Base-by-base conservation (phyloP, 108 stramenopile species). In the Fragilaria radians region DNA sequence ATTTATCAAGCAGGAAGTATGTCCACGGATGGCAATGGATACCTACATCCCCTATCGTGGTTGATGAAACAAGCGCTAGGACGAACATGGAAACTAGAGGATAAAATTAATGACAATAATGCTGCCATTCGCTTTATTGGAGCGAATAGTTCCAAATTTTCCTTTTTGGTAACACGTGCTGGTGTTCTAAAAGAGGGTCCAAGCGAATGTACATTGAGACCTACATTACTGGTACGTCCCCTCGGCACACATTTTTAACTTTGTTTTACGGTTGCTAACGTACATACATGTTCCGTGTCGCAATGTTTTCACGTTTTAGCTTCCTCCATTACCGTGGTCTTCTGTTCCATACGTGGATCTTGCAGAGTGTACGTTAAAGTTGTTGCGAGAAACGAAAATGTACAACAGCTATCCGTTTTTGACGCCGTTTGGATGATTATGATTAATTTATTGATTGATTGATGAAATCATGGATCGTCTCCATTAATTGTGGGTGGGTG, bases 1-100 rank as follows among this genome's bases (percentile, higher is more conserved):
- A 3, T 66, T 26, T 66, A 48, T 33, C 65, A 66, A 30, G 65
- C 65, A 33, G 65, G 65, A 22, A 28, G 22, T 18, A 46, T 66
- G n/a, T 66, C 65, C 14, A 21, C 55, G 1, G 47, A 30, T 25
- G 34, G 34, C 21, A 25, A 46, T 24, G 54, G 42, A 45, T 21
- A 23, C 21, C 17, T 55, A 14, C 42, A 29, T 28, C 34, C 34
- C 3, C 11, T 54, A 54, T 27, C 34, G 5, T 31, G 25, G 3
- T 19, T 45, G 22, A 33, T 57, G 30, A 36, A 46, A 21, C 34
- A 45, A 14, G 55, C 52, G 9, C 11, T 64, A 18, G 63, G 54
- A 1, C 18, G 34, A 9, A 45, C 31, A 18, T 9, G 46, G 26
- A 45, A 45, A n/a, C 21, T 66, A 23, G 23, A 25, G 7, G 32